Percentiles rank a stretch among this genome's conserved stretches.
Conservation (phyloP, 1,284 basidiomycete genomes). For the Pseudozyma sp. region DNA sequence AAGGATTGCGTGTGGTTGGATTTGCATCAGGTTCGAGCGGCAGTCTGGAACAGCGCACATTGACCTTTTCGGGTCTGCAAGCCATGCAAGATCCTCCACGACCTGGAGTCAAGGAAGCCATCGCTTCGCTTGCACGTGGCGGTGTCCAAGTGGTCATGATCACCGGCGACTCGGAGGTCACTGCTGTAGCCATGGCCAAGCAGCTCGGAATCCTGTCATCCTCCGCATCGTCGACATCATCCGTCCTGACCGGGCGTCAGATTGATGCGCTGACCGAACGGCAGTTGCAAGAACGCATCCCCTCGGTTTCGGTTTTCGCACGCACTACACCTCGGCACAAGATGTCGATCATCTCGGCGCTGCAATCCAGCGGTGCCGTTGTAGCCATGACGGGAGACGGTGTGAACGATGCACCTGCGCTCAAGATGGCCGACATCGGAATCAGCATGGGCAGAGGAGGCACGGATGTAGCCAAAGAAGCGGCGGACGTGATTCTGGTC, state of each 20-base stretch:
- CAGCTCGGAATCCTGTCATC: slow-evolving; percentile 79
- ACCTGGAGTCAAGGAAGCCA: slow-evolving; percentile 89
- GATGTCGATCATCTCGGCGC: slow-evolving; percentile 94
- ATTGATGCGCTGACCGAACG: slow-evolving; percentile 80
- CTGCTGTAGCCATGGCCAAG: slow-evolving; percentile 87
- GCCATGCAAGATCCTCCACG: slow-evolving; percentile 96
- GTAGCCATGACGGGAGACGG: slow-evolving; percentile 99
- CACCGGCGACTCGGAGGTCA: slow-evolving; percentile 92
- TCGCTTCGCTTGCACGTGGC: slow-evolving; percentile 81
- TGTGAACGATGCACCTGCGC: slow-evolving; percentile 95
- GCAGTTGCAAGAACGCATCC: slow-evolving; percentile 86
- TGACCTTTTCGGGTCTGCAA: slow-evolving; percentile 91
- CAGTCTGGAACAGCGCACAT: slow-evolving; percentile 71
- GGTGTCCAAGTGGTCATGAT: slow-evolving; percentile 98
- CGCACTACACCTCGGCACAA: slow-evolving; percentile 95
- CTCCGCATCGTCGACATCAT: slow-evolving; percentile 34
- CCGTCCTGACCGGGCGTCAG: slow-evolving; percentile 83
- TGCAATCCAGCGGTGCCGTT: slow-evolving; percentile 85
- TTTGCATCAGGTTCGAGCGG: slow-evolving; percentile 79
- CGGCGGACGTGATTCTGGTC: slow-evolving; percentile 94
- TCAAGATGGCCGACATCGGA: slow-evolving; percentile 98
- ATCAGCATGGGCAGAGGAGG: slow-evolving; percentile 96
- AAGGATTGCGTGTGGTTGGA: slow-evolving; percentile 86
- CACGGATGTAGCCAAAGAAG: slow-evolving; percentile 98
- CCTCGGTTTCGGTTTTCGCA: slow-evolving; percentile 85